Conservation (phyloP, 2,329 filamentous ascomycete species). For the Claviceps arundinis region DNA sequence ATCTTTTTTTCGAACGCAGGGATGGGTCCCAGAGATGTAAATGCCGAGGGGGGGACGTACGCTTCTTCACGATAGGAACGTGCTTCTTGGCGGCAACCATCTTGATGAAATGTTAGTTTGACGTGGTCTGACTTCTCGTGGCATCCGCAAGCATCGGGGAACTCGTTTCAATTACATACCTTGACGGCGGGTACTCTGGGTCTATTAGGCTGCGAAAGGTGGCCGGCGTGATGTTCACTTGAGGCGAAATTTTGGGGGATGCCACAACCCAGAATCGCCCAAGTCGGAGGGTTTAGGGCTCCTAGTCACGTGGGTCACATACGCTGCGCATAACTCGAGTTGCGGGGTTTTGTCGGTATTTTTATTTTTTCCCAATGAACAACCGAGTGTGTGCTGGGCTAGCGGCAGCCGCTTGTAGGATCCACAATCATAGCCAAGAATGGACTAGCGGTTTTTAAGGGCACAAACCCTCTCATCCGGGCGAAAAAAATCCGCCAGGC, state of each 20-base stretch:
- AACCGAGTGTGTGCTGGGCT: not conserved
- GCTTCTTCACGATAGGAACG: slow-evolving; percentile 99
- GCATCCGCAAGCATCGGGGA: not conserved
- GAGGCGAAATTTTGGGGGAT: slow-evolving; percentile 23
- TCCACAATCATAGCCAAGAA: slow-evolving; percentile 3
- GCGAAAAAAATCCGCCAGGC: slow-evolving; percentile 11
- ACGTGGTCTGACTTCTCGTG: not conserved
- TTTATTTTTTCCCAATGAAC: not conserved
- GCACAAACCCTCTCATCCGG: slow-evolving; percentile 20
- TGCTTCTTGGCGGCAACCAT: slow-evolving; percentile 99
- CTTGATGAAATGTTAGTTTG: slow-evolving; percentile 32
- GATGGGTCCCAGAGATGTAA: not conserved
- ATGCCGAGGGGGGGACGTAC: slow-evolving; percentile 47
- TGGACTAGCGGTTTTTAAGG: slow-evolving; percentile 17
- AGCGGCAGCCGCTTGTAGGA: not conserved
- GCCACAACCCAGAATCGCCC: slow-evolving; percentile 14
- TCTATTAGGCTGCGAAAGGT: slow-evolving; percentile 22
- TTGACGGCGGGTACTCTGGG: slow-evolving; percentile 27
- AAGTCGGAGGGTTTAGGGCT: slow-evolving; percentile 23
- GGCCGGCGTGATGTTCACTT: slow-evolving; percentile 22
- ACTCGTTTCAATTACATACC: slow-evolving; percentile 16
- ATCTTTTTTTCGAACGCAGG: not conserved
- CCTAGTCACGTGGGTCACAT: slow-evolving; percentile 12
- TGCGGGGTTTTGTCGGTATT: not conserved
- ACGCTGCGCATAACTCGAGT: not conserved